Evolutionary conservation across 106 monocot species (phyloP).

Genomic region (Dendrobium officinale): DNA sequence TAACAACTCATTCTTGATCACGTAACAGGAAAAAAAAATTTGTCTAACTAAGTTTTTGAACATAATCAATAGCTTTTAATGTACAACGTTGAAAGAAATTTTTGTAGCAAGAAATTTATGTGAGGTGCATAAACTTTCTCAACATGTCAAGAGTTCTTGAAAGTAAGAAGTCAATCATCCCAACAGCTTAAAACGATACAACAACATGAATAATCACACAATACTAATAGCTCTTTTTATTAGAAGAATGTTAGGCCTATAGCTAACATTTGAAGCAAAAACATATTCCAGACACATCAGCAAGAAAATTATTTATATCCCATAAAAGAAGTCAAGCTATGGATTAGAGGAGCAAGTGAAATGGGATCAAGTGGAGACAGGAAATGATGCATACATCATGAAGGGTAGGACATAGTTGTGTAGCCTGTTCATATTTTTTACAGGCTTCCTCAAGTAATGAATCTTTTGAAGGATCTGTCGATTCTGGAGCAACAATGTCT

Average conservation of each 20-base stretch:
- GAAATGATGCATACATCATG: slow-evolving; percentile 61
- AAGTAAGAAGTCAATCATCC: neutral
- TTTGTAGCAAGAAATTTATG: neutral
- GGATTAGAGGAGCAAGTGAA: neutral
- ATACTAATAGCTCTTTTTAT: neutral
- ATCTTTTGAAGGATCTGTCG: slow-evolving; percentile 72
- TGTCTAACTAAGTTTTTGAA: neutral
- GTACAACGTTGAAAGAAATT: neutral
- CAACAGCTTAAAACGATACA: neutral
- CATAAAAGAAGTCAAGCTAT: neutral
- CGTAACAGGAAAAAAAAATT: neutral
- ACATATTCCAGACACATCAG: neutral
- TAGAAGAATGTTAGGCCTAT: neutral
- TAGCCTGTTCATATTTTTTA: slow-evolving; percentile 97
- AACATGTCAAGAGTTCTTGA: neutral
- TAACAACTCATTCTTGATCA: neutral
- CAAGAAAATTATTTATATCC: neutral
- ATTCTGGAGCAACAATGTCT: slow-evolving; percentile 78
- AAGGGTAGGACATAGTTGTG: slow-evolving; percentile 84
- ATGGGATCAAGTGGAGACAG: too few species aligned
- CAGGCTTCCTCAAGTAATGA: slow-evolving; percentile 95
- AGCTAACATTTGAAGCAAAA: neutral
- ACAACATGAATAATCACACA: neutral
- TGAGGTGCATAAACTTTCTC: neutral
- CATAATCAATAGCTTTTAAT: neutral